phyloP scores from a whole-genome alignment of 352 stramenopile species.

The Pythium phragmiticola region DNA sequence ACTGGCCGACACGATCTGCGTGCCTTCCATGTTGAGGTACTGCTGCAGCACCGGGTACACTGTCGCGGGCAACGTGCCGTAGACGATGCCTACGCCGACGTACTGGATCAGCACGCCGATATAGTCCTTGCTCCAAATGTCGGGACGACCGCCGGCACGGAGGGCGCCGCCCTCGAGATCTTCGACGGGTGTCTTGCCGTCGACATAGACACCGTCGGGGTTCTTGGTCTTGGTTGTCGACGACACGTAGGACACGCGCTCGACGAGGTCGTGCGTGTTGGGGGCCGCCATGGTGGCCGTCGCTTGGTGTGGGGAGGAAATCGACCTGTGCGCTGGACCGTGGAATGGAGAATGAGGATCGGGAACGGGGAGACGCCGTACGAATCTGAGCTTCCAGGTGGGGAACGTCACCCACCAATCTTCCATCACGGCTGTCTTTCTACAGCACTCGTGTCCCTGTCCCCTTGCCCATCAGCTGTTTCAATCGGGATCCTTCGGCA shows the following conservation, averaged over 20 bases:
- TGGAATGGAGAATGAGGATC: too few species aligned
- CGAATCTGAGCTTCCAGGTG: too few species aligned
- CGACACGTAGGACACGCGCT: conserved; percentile 5
- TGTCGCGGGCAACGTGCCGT: conserved; percentile 7
- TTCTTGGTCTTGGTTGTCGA: not conserved
- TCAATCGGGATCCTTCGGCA: too few species aligned
- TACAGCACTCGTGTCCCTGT: too few species aligned
- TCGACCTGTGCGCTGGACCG: too few species aligned
- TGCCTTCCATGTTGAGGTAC: conserved; percentile 18
- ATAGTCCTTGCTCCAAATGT: conserved; percentile 5
- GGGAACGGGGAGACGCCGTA: too few species aligned
- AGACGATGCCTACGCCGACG: conserved; percentile 8
- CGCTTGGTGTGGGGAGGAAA: too few species aligned
- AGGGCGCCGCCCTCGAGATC: conserved; percentile 3
- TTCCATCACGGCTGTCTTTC: too few species aligned
- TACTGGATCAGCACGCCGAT: conserved; percentile 18
- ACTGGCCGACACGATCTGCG: conserved; percentile 8
- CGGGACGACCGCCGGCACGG: not conserved
- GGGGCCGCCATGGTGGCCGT: not conserved
- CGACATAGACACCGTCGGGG: not conserved
- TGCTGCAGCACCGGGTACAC: conserved; percentile 11
- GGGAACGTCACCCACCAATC: too few species aligned
- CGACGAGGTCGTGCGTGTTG: conserved; percentile 1
- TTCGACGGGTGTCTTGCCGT: not conserved
- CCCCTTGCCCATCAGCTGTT: too few species aligned